Percentiles rank a stretch among this genome's conserved stretches.
phyloP scores from a whole-genome alignment of 176 grass and related monocot genomes.

The Oryza rufipogon region DNA sequence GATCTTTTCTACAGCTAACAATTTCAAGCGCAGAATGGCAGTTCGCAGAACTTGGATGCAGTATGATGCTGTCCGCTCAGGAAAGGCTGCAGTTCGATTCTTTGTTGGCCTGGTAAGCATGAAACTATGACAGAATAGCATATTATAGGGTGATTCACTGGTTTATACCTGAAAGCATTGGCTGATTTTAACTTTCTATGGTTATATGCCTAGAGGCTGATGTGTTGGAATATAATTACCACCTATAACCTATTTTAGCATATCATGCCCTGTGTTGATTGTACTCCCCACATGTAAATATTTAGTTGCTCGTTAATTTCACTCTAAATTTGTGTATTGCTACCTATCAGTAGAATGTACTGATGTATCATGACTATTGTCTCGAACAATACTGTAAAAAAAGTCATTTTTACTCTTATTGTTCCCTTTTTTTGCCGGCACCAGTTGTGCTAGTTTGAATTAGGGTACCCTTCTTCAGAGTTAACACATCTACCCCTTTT shows the following conservation, averaged over 20 bases:
- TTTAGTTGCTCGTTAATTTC: background rate
- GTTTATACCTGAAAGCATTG: conserved; percentile 5
- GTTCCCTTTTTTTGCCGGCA: background rate
- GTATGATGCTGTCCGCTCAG: conserved; percentile 81
- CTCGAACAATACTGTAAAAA: background rate
- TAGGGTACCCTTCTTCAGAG: conserved; percentile 15
- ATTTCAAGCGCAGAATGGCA: conserved; percentile 97
- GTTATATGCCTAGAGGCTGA: conserved; percentile 3
- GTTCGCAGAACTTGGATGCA: conserved; percentile 99
- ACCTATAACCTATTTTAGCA: background rate
- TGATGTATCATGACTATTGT: background rate
- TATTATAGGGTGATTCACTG: background rate
- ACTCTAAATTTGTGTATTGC: background rate
- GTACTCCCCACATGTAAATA: background rate
- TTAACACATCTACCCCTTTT: conserved; percentile 32
- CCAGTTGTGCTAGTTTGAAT: conserved; percentile 21
- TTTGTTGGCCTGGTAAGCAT: conserved; percentile 99
- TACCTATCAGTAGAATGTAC: background rate
- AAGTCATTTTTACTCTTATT: conserved; percentile 13
- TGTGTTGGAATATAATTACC: conserved; percentile 1
- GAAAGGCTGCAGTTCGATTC: conserved; percentile 75
- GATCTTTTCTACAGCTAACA: conserved; percentile 95
- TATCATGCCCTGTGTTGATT: conserved; percentile 1
- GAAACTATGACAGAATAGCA: background rate
- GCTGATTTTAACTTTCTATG: conserved; percentile 4